Base-by-base conservation (phyloP, 163 green algal genomes). In the Prototheca cutis region DNA sequence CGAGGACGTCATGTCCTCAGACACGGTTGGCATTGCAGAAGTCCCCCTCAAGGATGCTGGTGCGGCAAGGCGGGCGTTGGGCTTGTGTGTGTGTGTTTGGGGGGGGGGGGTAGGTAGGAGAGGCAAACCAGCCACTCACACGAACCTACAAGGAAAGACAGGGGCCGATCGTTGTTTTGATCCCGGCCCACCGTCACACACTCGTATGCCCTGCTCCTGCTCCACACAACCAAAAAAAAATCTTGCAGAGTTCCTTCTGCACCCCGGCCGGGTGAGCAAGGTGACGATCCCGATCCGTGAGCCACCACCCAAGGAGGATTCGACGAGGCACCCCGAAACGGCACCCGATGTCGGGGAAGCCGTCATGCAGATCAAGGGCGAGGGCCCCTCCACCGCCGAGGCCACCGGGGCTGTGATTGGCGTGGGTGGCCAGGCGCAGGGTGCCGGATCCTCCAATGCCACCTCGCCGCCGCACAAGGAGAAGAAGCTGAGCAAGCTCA, bases 1-100 rank as follows among this genome's bases (percentile, higher is more conserved):
- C 39, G 61, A 80, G 8, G 76, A 84, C 33, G 24, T 76, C 4
- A 40, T 76, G 45, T 27, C 24, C 36, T 45, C 53, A 23, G 33
- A 53, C 48, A 25, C 53, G 0, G 62, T 71, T 40, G 68, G 68
- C 4, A 55, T 55, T 30, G 62, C 55, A 8, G 62, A 60, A 6
- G 45, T 68, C 15, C 54, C 25, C 3, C 54, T 68, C 6, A 29
- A 42, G 23, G 45, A 18, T 2, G 53, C 62, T 32, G 61, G 61
- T 67, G 51, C 15, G 48, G 23, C n/a, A n/a, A n/a, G n/a, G n/a
- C n/a, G n/a, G n/a, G n/a, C n/a, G n/a, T n/a, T n/a, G n/a, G n/a
- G n/a, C n/a, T n/a, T n/a, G n/a, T n/a, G n/a, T n/a, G n/a, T n/a
- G n/a, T n/a, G n/a, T n/a, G n/a, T n/a, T n/a, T n/a, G n/a, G n/a